These are phyloP conservation scores for Leccinum brunneo-olivaceum DNA, from an alignment of 1,284 basidiomycete genomes.

Conservation along the genomic window DNA sequence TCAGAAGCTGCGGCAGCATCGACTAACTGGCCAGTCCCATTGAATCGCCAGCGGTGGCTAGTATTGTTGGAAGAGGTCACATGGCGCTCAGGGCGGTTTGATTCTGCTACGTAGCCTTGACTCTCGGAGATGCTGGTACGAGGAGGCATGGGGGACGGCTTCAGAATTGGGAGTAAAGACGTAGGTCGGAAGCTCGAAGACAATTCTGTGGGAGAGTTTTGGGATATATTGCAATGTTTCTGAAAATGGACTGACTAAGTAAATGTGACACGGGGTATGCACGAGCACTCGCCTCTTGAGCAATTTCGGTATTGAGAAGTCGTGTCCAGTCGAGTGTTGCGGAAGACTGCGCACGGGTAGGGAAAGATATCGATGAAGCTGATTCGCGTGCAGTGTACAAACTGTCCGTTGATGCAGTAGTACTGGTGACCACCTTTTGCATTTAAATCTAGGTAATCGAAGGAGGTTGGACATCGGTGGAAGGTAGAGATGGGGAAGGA, in stretches of 20 bases:
- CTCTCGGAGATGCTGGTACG: constrained; percentile 34
- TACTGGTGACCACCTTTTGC: constrained; percentile 32
- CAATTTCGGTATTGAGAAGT: constrained; percentile 20
- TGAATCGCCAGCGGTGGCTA: constrained; percentile 55
- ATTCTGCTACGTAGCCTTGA: constrained; percentile 15
- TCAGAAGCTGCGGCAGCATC: constrained; percentile 47
- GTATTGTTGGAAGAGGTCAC: constrained; percentile 27
- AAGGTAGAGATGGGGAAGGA: constrained; percentile 17
- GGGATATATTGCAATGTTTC: constrained; percentile 42
- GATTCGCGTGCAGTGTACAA: constrained; percentile 34
- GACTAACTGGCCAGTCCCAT: constrained; percentile 54
- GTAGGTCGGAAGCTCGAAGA: constrained; percentile 27
- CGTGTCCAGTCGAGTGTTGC: constrained; percentile 28
- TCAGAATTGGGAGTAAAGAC: constrained; percentile 30
- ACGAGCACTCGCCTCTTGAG: constrained; percentile 25
- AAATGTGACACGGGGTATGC: constrained; percentile 21
- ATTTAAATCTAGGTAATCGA: constrained; percentile 30
- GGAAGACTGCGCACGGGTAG: constrained; percentile 27
- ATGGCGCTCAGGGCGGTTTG: constrained; percentile 27
- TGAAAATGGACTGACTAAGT: constrained; percentile 14
- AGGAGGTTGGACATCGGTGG: constrained; percentile 20
- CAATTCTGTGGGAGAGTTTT: constrained; percentile 28
- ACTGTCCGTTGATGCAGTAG: constrained; percentile 31
- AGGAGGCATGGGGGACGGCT: constrained; percentile 41
- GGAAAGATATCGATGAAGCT: constrained; percentile 27